Evolutionary conservation across 768 basidiomycete genomes (phyloP).

Genomic region (Suillus alpinus): DNA sequence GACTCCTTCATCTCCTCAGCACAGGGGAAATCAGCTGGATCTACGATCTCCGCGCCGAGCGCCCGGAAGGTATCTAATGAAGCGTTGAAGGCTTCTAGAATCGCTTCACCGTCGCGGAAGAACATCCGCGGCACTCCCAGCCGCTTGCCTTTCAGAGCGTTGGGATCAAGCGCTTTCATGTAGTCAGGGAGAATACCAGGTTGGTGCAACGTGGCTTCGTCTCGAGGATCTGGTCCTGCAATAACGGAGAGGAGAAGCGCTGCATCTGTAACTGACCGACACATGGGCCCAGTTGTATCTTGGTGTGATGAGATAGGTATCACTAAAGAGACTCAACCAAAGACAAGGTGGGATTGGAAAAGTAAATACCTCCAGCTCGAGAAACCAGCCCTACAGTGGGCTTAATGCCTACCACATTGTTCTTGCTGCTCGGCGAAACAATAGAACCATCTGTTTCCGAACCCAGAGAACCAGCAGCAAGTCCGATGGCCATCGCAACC

Average conservation of each 20-base stretch:
- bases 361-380: slow-evolving; percentile 48
- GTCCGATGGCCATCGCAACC: slow-evolving; percentile 40
- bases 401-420: slow-evolving; percentile 47
- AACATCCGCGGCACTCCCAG: slow-evolving; percentile 43
- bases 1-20: slow-evolving; percentile 46
- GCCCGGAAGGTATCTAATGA: slow-evolving; percentile 35
- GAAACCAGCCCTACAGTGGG: slow-evolving; percentile 61
- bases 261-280: slow-evolving; percentile 51
- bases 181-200: slow-evolving; percentile 54
- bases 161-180: slow-evolving; percentile 44
- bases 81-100: slow-evolving; percentile 36
- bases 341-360: background rate
- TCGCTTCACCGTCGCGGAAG: slow-evolving; percentile 18
- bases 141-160: slow-evolving; percentile 44
- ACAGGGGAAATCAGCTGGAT: slow-evolving; percentile 60
- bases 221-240: slow-evolving; percentile 40
- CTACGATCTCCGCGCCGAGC: slow-evolving; percentile 49
- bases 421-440: slow-evolving; percentile 38
- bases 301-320: slow-evolving; percentile 56
- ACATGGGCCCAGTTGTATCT: slow-evolving; percentile 59
- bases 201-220: slow-evolving; percentile 40
- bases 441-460: slow-evolving; percentile 52
- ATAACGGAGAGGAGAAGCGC: slow-evolving; percentile 56
- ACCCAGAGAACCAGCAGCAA: slow-evolving; percentile 42
- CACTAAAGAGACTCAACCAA: slow-evolving; percentile 30